These are phyloP conservation scores for Hygrocybe coccinea DNA, from an alignment of 768 basidiomycete species.

Conservation along the genomic window DNA sequence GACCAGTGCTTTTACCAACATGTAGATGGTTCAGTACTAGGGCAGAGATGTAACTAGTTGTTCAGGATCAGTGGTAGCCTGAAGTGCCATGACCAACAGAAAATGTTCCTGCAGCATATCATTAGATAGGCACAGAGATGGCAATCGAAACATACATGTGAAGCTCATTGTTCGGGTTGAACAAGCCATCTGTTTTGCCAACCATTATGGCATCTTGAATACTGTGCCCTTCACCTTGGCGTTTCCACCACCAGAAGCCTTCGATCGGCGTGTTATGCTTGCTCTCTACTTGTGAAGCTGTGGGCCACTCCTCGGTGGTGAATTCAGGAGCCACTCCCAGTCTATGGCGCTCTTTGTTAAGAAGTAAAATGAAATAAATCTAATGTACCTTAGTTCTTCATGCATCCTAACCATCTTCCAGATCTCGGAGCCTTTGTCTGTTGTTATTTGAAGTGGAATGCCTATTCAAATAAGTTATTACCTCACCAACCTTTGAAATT, in stretches of 20 bases:
- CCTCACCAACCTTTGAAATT: background rate
- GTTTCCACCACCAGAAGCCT: constrained; percentile 21
- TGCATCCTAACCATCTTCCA: constrained; percentile 1
- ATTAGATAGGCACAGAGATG: background rate
- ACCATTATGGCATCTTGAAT: background rate
- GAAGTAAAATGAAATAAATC: background rate
- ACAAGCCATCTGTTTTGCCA: background rate
- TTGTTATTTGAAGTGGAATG: constrained; percentile 17
- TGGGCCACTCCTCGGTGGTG: constrained; percentile 9
- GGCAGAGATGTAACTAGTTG: no score
- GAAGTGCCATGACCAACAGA: constrained; percentile 25
- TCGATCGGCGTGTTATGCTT: constrained; percentile 23
- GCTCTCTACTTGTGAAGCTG: constrained; percentile 18
- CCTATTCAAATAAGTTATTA: background rate
- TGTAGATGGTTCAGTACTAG: no score
- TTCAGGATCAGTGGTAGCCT: no score
- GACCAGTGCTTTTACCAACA: no score
- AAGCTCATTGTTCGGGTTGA: background rate
- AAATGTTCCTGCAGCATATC: background rate
- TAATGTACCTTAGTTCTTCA: background rate
- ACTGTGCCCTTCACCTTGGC: constrained; percentile 12
- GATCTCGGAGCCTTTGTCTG: constrained; percentile 10
- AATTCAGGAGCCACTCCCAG: constrained; percentile 16
- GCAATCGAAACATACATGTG: background rate
- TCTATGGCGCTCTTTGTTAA: background rate